These are phyloP conservation scores for Penicillium sclerotiorum DNA, from an alignment of 2,329 filamentous ascomycete species.

Conservation along the genomic window DNA sequence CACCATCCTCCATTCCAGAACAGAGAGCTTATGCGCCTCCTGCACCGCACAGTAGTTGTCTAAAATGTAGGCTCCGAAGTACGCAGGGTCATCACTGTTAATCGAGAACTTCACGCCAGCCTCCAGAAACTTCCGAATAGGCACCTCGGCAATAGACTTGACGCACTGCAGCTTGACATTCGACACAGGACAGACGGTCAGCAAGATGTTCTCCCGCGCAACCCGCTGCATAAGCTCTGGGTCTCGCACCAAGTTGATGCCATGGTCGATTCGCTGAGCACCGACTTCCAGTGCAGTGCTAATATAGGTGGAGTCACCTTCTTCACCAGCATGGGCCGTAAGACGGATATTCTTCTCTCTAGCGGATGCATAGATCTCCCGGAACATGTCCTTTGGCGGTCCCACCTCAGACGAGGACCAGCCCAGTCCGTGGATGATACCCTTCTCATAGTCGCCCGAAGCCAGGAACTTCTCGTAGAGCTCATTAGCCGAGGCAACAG, in stretches of 20 bases:
- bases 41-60: conserved; percentile 78
- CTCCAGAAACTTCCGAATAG: conserved; percentile 65
- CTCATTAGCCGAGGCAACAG: conserved; percentile 58
- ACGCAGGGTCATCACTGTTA: conserved; percentile 74
- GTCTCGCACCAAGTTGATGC: conserved; percentile 66
- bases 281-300: conserved; percentile 64
- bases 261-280: conserved; percentile 73
- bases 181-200: conserved; percentile 73
- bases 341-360: conserved; percentile 56
- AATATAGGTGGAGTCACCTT: conserved; percentile 70
- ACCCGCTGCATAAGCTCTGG: conserved; percentile 60
- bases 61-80: conserved; percentile 74
- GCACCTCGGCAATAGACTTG: conserved; percentile 56
- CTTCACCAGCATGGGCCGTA: conserved; percentile 78
- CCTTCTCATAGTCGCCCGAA: conserved; percentile 46
- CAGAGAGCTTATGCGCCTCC: conserved; percentile 65
- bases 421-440: conserved; percentile 64
- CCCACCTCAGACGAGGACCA: conserved; percentile 66
- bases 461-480: conserved; percentile 45
- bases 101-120: conserved; percentile 68
- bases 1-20: conserved; percentile 69
- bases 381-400: conserved; percentile 61
- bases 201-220: conserved; percentile 58
- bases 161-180: conserved; percentile 68
- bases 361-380: conserved; percentile 62